Conservation (phyloP, 352 stramenopile species). For the Pythium aristosporum region DNA sequence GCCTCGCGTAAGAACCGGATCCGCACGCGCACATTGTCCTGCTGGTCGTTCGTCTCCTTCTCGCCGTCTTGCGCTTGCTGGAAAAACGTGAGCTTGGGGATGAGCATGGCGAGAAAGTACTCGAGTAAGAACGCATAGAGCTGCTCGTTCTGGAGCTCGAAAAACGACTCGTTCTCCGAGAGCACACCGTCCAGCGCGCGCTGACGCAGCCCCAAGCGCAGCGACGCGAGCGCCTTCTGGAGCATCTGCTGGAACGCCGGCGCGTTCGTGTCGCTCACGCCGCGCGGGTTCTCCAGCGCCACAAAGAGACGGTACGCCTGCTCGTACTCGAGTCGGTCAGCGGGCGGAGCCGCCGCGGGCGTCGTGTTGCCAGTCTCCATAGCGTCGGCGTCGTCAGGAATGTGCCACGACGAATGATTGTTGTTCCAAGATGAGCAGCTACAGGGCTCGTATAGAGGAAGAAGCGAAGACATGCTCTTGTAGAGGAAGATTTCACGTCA, state of each 20-base stretch:
- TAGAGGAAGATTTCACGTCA: conserved; percentile 7
- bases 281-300: conserved; percentile 41
- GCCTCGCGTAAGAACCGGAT: conserved; percentile 70
- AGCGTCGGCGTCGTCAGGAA: not conserved
- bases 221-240: conserved; percentile 28
- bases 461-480: conserved; percentile 16
- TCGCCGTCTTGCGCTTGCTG: conserved; percentile 23
- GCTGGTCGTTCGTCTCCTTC: conserved; percentile 36
- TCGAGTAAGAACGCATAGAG: conserved; percentile 82
- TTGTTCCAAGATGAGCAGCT: not conserved
- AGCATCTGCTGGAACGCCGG: conserved; percentile 53
- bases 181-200: conserved; percentile 65
- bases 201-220: conserved; percentile 48
- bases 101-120: conserved; percentile 78
- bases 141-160: conserved; percentile 79
- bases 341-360: not conserved
- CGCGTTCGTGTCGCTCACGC: conserved; percentile 39
- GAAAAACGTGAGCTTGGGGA: conserved; percentile 76
- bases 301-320: conserved; percentile 42
- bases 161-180: conserved; percentile 71
- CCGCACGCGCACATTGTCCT: conserved; percentile 59
- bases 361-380: conserved; percentile 10
- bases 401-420: not conserved
- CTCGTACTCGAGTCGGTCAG: conserved; percentile 39
- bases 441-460: conserved; percentile 31